Evolutionary conservation across 163 green algal species (phyloP).

Genomic region (Coccomyxa subellipsoidea): DNA sequence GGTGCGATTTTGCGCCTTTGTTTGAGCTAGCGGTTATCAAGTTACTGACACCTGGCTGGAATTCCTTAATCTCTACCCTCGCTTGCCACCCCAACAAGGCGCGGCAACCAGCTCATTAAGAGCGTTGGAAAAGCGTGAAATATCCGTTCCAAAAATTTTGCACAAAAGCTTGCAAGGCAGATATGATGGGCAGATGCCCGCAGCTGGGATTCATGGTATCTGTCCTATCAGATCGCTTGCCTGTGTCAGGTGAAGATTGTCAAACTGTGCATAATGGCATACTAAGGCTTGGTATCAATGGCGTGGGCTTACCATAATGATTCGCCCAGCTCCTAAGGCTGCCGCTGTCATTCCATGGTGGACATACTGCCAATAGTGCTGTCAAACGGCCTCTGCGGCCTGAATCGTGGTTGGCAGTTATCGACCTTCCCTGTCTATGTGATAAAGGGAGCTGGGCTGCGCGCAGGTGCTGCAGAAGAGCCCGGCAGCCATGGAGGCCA

Average conservation of each 20-base stretch:
- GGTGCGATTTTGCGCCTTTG: neutral
- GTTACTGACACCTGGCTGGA: neutral
- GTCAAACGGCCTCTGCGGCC: neutral
- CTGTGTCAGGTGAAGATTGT: too few relatives aligned
- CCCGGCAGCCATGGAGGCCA: neutral
- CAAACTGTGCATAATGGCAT: too few relatives aligned
- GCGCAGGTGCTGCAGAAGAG: conserved; percentile 3
- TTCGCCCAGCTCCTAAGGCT: too few relatives aligned
- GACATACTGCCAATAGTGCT: too few relatives aligned
- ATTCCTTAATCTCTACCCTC: neutral
- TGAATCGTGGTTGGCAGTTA: neutral
- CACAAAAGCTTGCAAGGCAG: neutral
- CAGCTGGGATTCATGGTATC: too few relatives aligned
- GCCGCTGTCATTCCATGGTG: too few relatives aligned
- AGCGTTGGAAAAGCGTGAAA: neutral
- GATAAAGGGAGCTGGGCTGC: too few relatives aligned
- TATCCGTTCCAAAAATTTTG: too few relatives aligned
- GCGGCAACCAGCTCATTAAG: neutral
- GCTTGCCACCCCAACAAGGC: neutral
- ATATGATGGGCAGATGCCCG: neutral
- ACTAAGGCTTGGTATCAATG: too few relatives aligned
- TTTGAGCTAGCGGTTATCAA: neutral
- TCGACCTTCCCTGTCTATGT: neutral
- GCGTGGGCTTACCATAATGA: too few relatives aligned
- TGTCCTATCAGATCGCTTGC: too few relatives aligned